phyloP scores from a whole-genome alignment of 805 yeast species.

The Candida krabiensis region DNA sequence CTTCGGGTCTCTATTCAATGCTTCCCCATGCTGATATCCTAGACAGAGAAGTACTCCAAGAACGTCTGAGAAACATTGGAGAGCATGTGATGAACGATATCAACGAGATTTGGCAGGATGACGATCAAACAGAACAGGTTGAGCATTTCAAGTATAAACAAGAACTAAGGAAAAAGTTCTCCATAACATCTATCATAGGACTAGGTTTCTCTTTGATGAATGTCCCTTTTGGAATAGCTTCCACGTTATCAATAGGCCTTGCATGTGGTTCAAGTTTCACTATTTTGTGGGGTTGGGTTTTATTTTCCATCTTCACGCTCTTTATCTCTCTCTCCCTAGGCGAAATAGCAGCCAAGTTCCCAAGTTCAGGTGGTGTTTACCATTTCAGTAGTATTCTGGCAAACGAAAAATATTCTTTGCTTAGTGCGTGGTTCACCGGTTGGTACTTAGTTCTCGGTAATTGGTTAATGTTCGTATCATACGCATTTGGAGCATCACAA shows the following conservation, averaged over 20 bases:
- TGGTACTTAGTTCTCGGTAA: conserved; percentile 74
- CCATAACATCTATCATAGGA: conserved; percentile 71
- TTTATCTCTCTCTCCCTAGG: conserved; percentile 71
- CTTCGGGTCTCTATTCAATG: conserved; percentile 12
- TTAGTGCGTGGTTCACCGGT: conserved; percentile 76
- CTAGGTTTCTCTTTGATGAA: conserved; percentile 81
- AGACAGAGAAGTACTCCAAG: conserved; percentile 18
- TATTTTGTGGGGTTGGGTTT: conserved; percentile 70
- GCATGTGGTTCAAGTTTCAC: conserved; percentile 79
- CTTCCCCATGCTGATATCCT: conserved; percentile 16
- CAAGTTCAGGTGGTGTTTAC: conserved; percentile 74
- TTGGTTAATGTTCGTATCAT: conserved; percentile 74
- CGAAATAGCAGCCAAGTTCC: conserved; percentile 76
- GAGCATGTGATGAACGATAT: conserved; percentile 32
- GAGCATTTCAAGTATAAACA: conserved; percentile 77
- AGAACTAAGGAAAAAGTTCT: conserved; percentile 64
- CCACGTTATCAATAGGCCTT: conserved; percentile 69
- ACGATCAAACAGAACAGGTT: conserved; percentile 53
- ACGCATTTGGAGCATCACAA: conserved; percentile 75
- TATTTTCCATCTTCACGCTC: conserved; percentile 62
- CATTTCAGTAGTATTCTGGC: conserved; percentile 76
- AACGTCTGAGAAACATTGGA: conserved; percentile 24
- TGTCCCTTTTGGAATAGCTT: conserved; percentile 75
- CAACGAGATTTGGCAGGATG: conserved; percentile 38
- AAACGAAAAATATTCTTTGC: conserved; percentile 51